Conservation (phyloP, 345 rosid species). For the Eucalyptus fibrosa region DNA sequence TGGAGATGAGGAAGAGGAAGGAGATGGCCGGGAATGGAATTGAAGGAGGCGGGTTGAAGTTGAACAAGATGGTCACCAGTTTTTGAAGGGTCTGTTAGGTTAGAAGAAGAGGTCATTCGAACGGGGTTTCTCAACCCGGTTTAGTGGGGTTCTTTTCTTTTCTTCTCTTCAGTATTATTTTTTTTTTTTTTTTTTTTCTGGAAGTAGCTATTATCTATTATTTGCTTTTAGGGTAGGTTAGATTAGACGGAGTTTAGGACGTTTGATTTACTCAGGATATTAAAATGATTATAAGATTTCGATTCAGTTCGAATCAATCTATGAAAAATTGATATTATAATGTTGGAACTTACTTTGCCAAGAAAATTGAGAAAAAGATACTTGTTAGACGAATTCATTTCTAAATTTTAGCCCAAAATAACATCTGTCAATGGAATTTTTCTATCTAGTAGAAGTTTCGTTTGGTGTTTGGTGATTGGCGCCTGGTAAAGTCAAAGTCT, state of each 20-base stretch:
- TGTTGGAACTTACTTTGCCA: background rate
- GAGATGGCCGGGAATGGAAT: background rate
- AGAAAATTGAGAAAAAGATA: background rate
- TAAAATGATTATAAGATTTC: background rate
- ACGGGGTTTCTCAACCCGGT: background rate
- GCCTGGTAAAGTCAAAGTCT: background rate
- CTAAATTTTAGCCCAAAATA: background rate
- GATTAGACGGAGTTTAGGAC: background rate
- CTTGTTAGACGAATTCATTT: background rate
- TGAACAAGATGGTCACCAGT: background rate
- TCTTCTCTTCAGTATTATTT: background rate
- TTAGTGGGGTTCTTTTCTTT: background rate
- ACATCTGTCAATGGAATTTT: background rate
- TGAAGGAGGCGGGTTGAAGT: background rate
- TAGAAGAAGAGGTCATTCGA: background rate
- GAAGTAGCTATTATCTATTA: background rate
- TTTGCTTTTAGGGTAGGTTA: background rate
- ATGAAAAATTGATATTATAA: background rate
- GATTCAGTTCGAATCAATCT: background rate
- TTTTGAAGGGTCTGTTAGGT: background rate
- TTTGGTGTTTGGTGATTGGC: background rate
- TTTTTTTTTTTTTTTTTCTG: background rate
- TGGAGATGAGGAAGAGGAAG: constrained; percentile 34
- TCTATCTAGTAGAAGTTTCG: background rate
- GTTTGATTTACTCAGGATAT: background rate